phyloP scores from a whole-genome alignment of 2,329 filamentous ascomycete species.

The Cercospora citrullina region DNA sequence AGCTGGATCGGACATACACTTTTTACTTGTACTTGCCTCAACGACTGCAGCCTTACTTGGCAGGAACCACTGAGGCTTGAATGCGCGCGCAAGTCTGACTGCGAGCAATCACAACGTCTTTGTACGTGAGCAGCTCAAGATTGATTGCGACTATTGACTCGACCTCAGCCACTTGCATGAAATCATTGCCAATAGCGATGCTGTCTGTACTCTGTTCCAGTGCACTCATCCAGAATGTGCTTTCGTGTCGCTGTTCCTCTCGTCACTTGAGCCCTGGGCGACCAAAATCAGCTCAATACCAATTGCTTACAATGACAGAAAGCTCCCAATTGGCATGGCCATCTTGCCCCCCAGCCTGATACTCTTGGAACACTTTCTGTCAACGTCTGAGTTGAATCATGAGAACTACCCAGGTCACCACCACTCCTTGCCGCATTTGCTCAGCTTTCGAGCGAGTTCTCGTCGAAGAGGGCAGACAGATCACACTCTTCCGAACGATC shows the following conservation, averaged over 20 bases:
- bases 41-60: not conserved
- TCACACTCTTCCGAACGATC: not conserved
- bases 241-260: not conserved
- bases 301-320: not conserved
- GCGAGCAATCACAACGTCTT: not conserved
- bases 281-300: not conserved
- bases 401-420: not conserved
- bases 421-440: not conserved
- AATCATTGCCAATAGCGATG: not conserved
- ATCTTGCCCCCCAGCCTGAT: not conserved
- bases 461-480: not conserved
- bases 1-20: no score
- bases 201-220: not conserved
- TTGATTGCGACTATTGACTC: not conserved
- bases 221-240: not conserved
- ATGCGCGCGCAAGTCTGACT: not conserved
- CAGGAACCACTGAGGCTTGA: not conserved
- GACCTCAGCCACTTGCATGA: not conserved
- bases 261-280: not conserved
- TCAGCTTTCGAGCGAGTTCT: not conserved
- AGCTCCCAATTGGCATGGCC: not conserved
- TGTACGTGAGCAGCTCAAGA: not conserved
- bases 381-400: not conserved
- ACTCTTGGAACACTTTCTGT: not conserved
- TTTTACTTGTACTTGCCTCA: not conserved